Evolutionary conservation across 2,329 filamentous ascomycete genomes (phyloP).

Genomic region (Talaromyces marneffei): DNA sequence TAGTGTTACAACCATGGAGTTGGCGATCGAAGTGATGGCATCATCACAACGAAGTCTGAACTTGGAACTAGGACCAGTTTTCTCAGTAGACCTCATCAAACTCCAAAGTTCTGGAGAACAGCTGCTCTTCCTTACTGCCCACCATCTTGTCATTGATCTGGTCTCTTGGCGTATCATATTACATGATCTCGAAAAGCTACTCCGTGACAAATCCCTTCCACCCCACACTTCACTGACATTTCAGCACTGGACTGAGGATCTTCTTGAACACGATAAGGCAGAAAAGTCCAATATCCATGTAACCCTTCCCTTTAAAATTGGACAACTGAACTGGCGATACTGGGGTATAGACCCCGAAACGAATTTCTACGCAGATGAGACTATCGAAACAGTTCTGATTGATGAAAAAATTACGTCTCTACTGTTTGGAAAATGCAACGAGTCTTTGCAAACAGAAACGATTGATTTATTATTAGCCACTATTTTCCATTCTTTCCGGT

Average conservation of each 20-base stretch:
- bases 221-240: neutral
- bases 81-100: neutral
- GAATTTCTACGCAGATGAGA: neutral
- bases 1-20: no score
- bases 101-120: neutral
- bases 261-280: no score
- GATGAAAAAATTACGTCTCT: neutral
- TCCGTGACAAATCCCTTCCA: neutral
- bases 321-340: neutral
- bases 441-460: slow-evolving; percentile 12
- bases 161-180: slow-evolving; percentile 13
- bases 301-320: neutral
- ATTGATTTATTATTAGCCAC: slow-evolving; percentile 38
- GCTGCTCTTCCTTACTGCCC: neutral
- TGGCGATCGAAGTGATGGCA: no score
- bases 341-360: neutral
- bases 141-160: slow-evolving; percentile 6
- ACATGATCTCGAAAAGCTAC: slow-evolving; percentile 5
- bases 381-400: neutral
- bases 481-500: slow-evolving; percentile 51
- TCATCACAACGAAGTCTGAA: no score
- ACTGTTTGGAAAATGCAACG: slow-evolving; percentile 5
- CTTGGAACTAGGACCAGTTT: neutral
- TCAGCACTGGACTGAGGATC: neutral
- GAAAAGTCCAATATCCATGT: neutral